Evolutionary conservation across 805 yeast species (phyloP), one percentile per base, ranked within the genome.

Genomic region (Myxozyma kluyveri): DNA sequence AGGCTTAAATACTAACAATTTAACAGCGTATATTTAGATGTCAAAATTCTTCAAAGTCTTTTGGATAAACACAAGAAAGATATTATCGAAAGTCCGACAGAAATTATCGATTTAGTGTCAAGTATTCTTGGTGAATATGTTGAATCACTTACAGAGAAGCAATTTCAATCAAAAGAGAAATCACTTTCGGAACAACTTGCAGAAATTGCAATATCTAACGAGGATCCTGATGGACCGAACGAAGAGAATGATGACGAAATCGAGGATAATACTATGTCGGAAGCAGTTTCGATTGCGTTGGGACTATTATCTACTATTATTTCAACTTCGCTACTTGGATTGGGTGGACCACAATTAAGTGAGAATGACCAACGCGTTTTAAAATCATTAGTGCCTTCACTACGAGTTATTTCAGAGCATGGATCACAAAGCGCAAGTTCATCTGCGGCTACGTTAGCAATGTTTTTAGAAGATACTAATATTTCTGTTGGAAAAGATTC

Each of bases 1-100:
- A 9, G 18, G 12, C 4, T 5, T 14, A n/a, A 9, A 4, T 19
- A 23, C 49, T 46, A 35, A 42, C 36, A 12, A n/a, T 14, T 2
- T 14, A 75, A 80, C 47, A 59, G 75, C 5, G 72, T 78, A 48
- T 69, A 86, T 33, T 69, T 81, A 4, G 84, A 85, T 62, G 69
- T 88, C 52, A 78, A 83, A 53, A 63, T 88, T 9, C 67, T 90
- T 45, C 93, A 88, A 63, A 67, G 70, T 29, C 68, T 87, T 31
- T 79, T 82, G 22, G 75, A 76, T 3, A 72, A 73, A 14, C 82
- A 84, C 62, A 84, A 79, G 54, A 79, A 81, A 6, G 74, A 73
- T 41, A 63, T 84, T 24, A 75, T 82, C 5, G 72, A 72, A 35
- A 75, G 82, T 1, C 83, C 89, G 0, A 67, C 68, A 1, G 86